Evolutionary conservation across 441 rosid species (phyloP).

Genomic region (Gossypium lobatum): DNA sequence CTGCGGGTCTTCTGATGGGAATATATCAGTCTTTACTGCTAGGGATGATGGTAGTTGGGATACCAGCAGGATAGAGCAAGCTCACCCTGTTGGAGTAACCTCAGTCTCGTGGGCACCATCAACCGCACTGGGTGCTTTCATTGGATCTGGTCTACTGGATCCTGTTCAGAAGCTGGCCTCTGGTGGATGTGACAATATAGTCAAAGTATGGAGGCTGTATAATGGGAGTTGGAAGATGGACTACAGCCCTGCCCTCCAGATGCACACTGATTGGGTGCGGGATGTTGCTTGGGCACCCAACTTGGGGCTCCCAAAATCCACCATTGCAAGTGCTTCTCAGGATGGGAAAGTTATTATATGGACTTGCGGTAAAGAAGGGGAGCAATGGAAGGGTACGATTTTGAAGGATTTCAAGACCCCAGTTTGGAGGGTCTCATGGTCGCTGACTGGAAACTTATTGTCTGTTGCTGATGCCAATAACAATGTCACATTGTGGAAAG

Average conservation of each 20-base stretch:
- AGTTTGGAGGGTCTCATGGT: conserved; percentile 79
- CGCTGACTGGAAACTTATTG: conserved; percentile 72
- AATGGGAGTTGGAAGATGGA: conserved; percentile 45
- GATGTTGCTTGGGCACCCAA: conserved; percentile 59
- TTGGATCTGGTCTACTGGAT: conserved; percentile 31
- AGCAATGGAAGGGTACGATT: conserved; percentile 74
- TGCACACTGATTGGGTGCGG: conserved; percentile 50
- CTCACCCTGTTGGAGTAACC: conserved; percentile 52
- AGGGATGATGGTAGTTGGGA: conserved; percentile 60
- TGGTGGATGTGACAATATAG: conserved; percentile 44
- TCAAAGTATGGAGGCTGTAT: conserved; percentile 65
- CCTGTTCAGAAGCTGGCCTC: conserved; percentile 41
- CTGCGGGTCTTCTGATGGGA: conserved; percentile 43
- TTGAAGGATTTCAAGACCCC: conserved; percentile 57
- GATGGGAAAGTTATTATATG: conserved; percentile 65
- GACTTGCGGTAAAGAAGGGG: conserved; percentile 75
- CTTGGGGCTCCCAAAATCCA: conserved; percentile 76
- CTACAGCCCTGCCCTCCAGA: conserved; percentile 44
- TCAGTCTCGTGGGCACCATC: conserved; percentile 43
- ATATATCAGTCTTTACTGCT: conserved; percentile 31
- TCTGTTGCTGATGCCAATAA: conserved; percentile 76
- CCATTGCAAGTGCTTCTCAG: conserved; percentile 65
- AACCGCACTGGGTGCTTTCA: conserved; percentile 48
- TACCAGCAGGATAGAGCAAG: conserved; percentile 43
- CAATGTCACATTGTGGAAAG: conserved; percentile 72